Evolutionary conservation across 2,329 filamentous ascomycete genomes (phyloP), one percentile per base, ranked within the genome.

Genomic region (Ceratocystis cacaofunesta): DNA sequence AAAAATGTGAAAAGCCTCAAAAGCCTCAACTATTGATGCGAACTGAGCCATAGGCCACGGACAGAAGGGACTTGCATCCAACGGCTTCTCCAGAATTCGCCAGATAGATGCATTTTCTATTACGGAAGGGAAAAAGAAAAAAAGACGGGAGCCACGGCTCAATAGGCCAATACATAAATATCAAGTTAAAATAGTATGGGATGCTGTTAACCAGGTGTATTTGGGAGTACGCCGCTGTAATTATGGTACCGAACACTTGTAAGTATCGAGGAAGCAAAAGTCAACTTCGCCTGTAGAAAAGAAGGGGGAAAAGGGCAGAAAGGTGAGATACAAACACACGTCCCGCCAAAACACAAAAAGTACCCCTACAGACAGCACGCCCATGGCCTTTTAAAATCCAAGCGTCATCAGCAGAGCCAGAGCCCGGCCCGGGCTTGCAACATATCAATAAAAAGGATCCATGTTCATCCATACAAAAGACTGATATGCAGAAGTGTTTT

Each of bases 381-480:
- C 22, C 28, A 36, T n/a, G 12, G n/a, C 19, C 48, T 36, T n/a
- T 22, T 25, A 7, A 36, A 30, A 19, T 15, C 55, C 55, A 36
- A 58, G 55, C 55, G 55, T 30, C 55, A n/a, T 19, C 12, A n/a
- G 25, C 55, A 30, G 28, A 36, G 55, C 55, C 55, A 58, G 55
- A 15, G 8, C 15, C 55, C 55, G 55, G 55, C 28, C 55, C 55
- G 55, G 55, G 55, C 55, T 32, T n/a, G n/a, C 19, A 36, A 58
- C 25, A 36, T 19, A 58, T 36, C 55, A 58, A 58, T 36, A 58
- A 30, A 58, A 58, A 58, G 55, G 55, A 58, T 58, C n/a, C 55
- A 58, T 32, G 55, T 58, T 58, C 55, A 58, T 58, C 55, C 55
- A 58, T 58, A 58, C 55, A 58, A 58, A 10, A 30, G 28, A 19